phyloP scores from a whole-genome alignment of 768 basidiomycete species.

The Hortiboletus flavorubellus region DNA sequence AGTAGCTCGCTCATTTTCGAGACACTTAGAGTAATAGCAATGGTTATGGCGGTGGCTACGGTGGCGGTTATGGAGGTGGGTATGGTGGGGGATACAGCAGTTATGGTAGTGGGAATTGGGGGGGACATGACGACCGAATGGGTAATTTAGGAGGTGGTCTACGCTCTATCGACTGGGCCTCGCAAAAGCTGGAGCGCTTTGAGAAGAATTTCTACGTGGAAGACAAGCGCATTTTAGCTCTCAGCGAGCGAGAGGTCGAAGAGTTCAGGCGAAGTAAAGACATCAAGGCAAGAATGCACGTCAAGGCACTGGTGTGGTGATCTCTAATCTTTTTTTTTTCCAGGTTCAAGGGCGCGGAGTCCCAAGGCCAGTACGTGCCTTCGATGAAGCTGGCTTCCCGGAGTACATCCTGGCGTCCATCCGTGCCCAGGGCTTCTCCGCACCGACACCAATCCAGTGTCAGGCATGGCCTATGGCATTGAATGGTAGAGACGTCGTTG shows the following conservation, averaged over 20 bases:
- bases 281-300: slow-evolving; percentile 62
- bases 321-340: not conserved
- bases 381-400: slow-evolving; percentile 95
- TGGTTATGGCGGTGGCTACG: slow-evolving; percentile 32
- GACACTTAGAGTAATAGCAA: slow-evolving; percentile 29
- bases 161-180: slow-evolving; percentile 81
- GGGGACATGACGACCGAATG: slow-evolving; percentile 63
- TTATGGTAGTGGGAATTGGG: slow-evolving; percentile 32
- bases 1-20: not conserved
- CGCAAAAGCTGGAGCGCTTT: slow-evolving; percentile 72
- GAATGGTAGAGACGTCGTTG: slow-evolving; percentile 89
- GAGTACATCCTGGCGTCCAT: slow-evolving; percentile 95
- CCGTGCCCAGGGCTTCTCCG: slow-evolving; percentile 86
- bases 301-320: not conserved
- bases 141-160: slow-evolving; percentile 77
- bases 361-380: slow-evolving; percentile 85
- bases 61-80: slow-evolving; percentile 26
- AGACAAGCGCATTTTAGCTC: slow-evolving; percentile 76
- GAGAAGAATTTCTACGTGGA: slow-evolving; percentile 99
- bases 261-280: slow-evolving; percentile 82
- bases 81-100: slow-evolving; percentile 20
- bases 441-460: slow-evolving; percentile 95
- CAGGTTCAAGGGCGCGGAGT: slow-evolving; percentile 87
- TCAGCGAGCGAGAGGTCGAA: slow-evolving; percentile 81
- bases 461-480: slow-evolving; percentile 99